Percentiles rank a stretch among this genome's conserved stretches.
These are phyloP conservation scores for Lecanicillium sp. DNA, from an alignment of 2,329 filamentous ascomycete species.

Conservation along the genomic window DNA sequence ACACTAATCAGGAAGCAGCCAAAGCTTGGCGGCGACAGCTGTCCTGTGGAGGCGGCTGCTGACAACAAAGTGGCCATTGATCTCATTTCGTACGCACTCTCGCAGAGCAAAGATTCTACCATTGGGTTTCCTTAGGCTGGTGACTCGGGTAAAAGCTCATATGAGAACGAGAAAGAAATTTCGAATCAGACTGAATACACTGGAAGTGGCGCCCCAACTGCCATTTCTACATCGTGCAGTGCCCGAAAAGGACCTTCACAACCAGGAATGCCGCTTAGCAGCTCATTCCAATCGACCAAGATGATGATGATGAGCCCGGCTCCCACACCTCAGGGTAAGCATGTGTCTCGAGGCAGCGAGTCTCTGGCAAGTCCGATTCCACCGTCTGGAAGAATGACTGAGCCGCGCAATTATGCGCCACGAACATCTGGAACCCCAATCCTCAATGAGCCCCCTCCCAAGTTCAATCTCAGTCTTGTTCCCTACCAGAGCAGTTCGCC, in stretches of 20 bases:
- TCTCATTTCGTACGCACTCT: slow-evolving; percentile 3
- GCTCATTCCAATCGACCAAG: not conserved
- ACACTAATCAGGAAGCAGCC: too few relatives aligned
- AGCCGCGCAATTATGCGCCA: slow-evolving; percentile 34
- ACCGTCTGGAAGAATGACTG: slow-evolving; percentile 20
- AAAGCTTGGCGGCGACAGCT: too few relatives aligned
- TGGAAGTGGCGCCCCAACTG: too few relatives aligned
- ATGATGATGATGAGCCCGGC: not conserved
- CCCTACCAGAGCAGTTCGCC: not conserved
- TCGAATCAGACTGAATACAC: too few relatives aligned
- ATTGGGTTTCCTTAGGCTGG: slow-evolving; percentile 12
- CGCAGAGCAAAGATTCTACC: slow-evolving; percentile 5
- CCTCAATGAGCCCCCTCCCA: slow-evolving; percentile 25
- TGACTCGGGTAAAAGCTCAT: not conserved
- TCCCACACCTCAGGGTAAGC: not conserved
- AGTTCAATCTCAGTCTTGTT: slow-evolving; percentile 22
- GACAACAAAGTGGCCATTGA: slow-evolving; percentile 1
- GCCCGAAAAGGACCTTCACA: too few relatives aligned
- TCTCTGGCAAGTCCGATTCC: slow-evolving; percentile 5
- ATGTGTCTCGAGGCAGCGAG: not conserved
- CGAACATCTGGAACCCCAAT: slow-evolving; percentile 19
- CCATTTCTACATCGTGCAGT: too few relatives aligned
- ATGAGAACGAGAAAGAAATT: too few relatives aligned
- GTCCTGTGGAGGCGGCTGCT: too few relatives aligned
- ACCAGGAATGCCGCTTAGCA: not conserved